phyloP scores from a whole-genome alignment of 495 filamentous ascomycete species.

The Neurospora africana region DNA sequence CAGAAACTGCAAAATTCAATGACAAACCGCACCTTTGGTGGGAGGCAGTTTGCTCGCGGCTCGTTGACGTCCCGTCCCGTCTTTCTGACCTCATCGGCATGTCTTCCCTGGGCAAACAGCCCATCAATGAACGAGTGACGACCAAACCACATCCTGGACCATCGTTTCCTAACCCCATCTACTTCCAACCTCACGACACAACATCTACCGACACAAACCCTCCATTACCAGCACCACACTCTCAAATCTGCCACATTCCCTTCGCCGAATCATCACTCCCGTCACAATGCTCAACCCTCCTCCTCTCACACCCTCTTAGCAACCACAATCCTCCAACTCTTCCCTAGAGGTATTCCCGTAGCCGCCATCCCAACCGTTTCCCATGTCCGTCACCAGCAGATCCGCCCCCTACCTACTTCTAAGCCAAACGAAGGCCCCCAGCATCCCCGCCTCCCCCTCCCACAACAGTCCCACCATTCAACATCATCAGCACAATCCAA shows the following conservation, averaged over 20 bases:
- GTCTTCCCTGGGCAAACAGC: not conserved
- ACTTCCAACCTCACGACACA: not conserved
- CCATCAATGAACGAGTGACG: not conserved
- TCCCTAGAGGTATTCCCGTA: not conserved
- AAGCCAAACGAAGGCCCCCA: no score
- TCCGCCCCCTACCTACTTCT: no score
- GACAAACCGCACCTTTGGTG: not conserved
- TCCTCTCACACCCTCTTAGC: no score
- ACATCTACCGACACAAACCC: not conserved
- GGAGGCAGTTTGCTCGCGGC: not conserved
- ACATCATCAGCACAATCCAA: constrained; percentile 8
- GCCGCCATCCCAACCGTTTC: not conserved
- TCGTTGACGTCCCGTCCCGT: not conserved
- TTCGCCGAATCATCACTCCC: not conserved
- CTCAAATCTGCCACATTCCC: not conserved
- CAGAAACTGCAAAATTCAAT: not conserved
- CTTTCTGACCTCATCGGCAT: not conserved
- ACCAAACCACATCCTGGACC: not conserved
- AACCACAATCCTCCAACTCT: not conserved
- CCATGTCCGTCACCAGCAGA: no score
- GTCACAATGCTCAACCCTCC: not conserved
- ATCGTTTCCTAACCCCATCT: not conserved
- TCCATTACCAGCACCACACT: not conserved
- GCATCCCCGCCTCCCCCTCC: not conserved
- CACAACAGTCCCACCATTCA: not conserved